A percentile compares a stretch with the other conserved stretches of the same genome.
Evolutionary conservation across 1,139 yeast genomes (phyloP).

Genomic region (Pichia norvegensis): DNA sequence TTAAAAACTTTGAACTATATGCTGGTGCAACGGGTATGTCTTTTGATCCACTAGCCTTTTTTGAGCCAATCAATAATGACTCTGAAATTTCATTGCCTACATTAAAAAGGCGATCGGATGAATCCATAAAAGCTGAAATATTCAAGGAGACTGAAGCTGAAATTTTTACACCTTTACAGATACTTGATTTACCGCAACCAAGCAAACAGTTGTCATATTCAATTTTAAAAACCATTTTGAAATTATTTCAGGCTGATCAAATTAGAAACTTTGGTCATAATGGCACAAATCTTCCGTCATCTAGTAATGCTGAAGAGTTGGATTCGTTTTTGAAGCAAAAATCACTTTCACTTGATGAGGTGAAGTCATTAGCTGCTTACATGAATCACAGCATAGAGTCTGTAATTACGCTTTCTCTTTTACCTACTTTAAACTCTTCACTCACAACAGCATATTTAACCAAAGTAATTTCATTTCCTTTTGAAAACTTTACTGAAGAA

Average conservation of each 20-base stretch:
- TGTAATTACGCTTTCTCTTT: conserved; percentile 6
- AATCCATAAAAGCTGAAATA: neutral
- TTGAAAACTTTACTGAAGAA: conserved; percentile 39
- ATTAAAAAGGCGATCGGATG: neutral
- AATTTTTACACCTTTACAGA: conserved; percentile 9
- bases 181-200: conserved; percentile 58
- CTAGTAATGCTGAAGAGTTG: neutral
- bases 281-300: neutral
- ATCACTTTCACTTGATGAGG: neutral
- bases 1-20: too few species aligned
- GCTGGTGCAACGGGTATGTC: conserved; percentile 7
- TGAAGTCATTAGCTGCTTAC: conserved; percentile 1
- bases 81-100: neutral
- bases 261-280: conserved; percentile 45
- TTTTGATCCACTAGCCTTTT: conserved; percentile 38
- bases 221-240: conserved; percentile 40
- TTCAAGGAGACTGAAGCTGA: neutral
- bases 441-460: conserved; percentile 57
- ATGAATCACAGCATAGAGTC: conserved; percentile 3
- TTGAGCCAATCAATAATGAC: neutral
- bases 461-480: conserved; percentile 48
- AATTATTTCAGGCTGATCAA: conserved; percentile 43
- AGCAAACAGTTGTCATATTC: conserved; percentile 41
- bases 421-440: conserved; percentile 12
- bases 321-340: conserved; percentile 1